A percentile compares a stretch with the other conserved stretches of the same genome.
Conservation (phyloP, 768 basidiomycete genomes). For the Amanita polypyramis region DNA sequence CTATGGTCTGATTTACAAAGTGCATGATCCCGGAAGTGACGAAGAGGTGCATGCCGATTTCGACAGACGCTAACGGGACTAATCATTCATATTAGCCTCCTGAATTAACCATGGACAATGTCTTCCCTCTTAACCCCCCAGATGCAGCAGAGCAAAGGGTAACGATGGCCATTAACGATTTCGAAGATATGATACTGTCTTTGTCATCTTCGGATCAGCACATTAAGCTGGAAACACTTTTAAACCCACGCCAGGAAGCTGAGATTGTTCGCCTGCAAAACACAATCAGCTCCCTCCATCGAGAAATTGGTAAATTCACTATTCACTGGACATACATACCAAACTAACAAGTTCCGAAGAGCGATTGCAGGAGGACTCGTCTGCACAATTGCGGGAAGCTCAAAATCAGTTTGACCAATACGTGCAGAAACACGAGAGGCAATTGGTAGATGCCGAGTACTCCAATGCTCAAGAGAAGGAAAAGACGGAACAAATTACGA, state of each 20-base stretch:
- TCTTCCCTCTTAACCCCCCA: slow-evolving; percentile 7
- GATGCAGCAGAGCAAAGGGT: slow-evolving; percentile 4
- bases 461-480: slow-evolving; percentile 39
- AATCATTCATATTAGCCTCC: background rate
- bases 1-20: slow-evolving; percentile 36
- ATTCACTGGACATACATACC: background rate
- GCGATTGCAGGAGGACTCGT: slow-evolving; percentile 1
- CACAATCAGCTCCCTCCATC: background rate
- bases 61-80: background rate
- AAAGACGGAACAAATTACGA: slow-evolving; percentile 38
- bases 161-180: background rate
- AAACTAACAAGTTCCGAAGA: background rate
- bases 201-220: background rate
- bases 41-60: slow-evolving; percentile 12
- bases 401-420: slow-evolving; percentile 2
- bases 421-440: slow-evolving; percentile 1
- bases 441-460: background rate
- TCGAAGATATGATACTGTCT: slow-evolving; percentile 1
- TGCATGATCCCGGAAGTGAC: slow-evolving; percentile 1
- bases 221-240: background rate
- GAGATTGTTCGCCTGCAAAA: background rate
- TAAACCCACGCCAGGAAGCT: slow-evolving; percentile 1
- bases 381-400: slow-evolving; percentile 4
- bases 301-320: slow-evolving; percentile 1
- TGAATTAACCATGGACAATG: background rate